Base-by-base conservation (phyloP, 2,329 filamentous ascomycete genomes). In the Phaeosphaeria sp. region DNA sequence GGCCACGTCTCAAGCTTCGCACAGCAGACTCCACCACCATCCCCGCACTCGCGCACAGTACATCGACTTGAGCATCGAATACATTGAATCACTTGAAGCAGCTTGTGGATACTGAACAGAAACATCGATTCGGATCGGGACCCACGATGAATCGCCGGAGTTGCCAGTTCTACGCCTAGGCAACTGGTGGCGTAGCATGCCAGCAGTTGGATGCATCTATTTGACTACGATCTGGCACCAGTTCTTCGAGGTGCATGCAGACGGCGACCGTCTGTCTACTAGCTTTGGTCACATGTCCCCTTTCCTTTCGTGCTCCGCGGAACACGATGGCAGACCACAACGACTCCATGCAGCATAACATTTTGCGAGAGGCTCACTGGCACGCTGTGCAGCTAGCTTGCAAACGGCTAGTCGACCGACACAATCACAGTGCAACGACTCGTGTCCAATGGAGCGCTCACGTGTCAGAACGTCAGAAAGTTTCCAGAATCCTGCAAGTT, bases 341-440 rank as follows among this genome's bases (percentile, higher is more conserved):
- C 9, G 47, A n/a, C 43, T 39, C 40, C 20, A 53, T 22, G 21
- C 21, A 17, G n/a, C 33, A 47, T 22, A 21, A 42, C 30, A 22
- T 21, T 30, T 44, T 6, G 47, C 30, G 46, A 54, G 62, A 61
- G 55, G 63, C 63, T 30, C 42, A 60, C 57, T 60, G 61, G 63
- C 51, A 36, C 42, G 49, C 51, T 50, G 47, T 43, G 53, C 18
- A 33, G 43, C 63, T 63, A 63, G 18, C 18, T 47, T 51, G 7
- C n/a, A 52, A 55, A 15, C 24, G 55, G 63, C 48, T 65, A 65
- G 63, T 25, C 49, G 52, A 24, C 58, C 60, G 60, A 58, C 51
- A 56, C 44, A 22, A 27, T 49, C 40, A 48, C 49, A 51, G 48
- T 54, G 49, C 49, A 17, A 24, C 40, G 36, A 21, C 24, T 53